Percentiles rank a stretch among this genome's conserved stretches.
These are phyloP conservation scores for Mycena galericulata DNA, from an alignment of 768 basidiomycete genomes.

Conservation along the genomic window DNA sequence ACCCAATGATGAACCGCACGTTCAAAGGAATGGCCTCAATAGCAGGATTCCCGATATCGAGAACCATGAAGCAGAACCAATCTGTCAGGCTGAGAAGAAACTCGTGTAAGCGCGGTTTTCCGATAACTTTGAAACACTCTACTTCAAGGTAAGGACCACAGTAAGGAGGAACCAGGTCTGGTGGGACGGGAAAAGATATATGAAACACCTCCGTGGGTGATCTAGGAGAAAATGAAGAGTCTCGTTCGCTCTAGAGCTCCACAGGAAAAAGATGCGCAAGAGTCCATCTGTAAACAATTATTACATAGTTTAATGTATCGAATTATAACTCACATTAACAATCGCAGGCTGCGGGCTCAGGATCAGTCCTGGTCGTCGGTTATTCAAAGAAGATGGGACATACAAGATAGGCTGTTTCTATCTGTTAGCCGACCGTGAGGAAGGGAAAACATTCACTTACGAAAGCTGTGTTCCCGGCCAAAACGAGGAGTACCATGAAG, in stretches of 20 bases:
- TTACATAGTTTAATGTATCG: constrained; percentile 76
- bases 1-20: constrained; percentile 75
- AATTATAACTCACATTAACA: constrained; percentile 74
- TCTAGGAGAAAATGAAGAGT: constrained; percentile 93
- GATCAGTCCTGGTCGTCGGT: background rate
- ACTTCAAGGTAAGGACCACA: constrained; percentile 79
- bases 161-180: constrained; percentile 93
- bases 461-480: constrained; percentile 95
- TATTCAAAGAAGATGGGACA: constrained; percentile 46
- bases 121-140: constrained; percentile 37
- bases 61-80: constrained; percentile 90
- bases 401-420: constrained; percentile 83
- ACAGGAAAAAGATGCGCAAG: constrained; percentile 70
- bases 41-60: constrained; percentile 84
- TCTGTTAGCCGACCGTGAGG: constrained; percentile 1
- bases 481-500: constrained; percentile 76
- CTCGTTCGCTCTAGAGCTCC: constrained; percentile 73
- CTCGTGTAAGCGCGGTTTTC: background rate
- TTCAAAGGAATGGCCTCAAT: constrained; percentile 79
- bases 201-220: constrained; percentile 92
- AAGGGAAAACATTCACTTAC: constrained; percentile 63
- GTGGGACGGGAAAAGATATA: constrained; percentile 91
- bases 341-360: constrained; percentile 69
- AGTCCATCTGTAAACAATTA: constrained; percentile 68
- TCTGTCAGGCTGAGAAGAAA: constrained; percentile 70